Evolutionary conservation across 1,284 basidiomycete species (phyloP), one percentile per base, ranked within the genome.

Genomic region (Ceratobasidium sp.): DNA sequence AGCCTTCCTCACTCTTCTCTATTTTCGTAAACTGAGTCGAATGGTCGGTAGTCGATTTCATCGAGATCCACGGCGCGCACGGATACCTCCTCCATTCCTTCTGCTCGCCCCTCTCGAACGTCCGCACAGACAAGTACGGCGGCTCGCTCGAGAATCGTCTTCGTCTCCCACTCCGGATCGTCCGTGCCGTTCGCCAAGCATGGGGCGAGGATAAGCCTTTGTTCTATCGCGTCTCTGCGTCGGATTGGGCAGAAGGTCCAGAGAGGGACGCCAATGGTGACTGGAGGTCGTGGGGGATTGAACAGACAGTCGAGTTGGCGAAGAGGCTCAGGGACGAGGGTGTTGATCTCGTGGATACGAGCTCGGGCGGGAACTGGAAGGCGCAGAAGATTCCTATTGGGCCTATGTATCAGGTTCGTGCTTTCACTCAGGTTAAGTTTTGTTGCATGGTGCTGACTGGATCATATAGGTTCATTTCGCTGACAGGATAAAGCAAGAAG

Each of bases 41-140:
- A 28, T 81, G 2, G 80, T 80, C 4, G n/a, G 26, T 54, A 89
- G 87, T 89, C 79, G 93, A 96, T 81, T 93, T 92, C 77, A 89
- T 96, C 73, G 93, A 96, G 79, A 79, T 94, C 23, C 92, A 94
- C 80, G 86, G 83, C 67, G 88, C 91, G 0, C 91, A 94, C 78
- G 88, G 90, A 23, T 91, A 91, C 80, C 84, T 90, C 28, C 32
- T 88, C 6, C 86, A 89, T 79, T 79, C 81, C 43, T 94, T 93
- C 80, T 78, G 89, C 18, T 91, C 89, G 7, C 92, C 92, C 0
- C 78, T 92, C 35, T 89, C 89, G 47, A 94, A 94, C 82, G 79
- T 80, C 13, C 88, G 92, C 44, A 85, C 83, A 7, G 93, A 94
- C 81, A 59, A 82, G 43, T 93, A 91, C 78, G 93, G 93, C n/a